Evolutionary conservation across 73 alveolate species (phyloP), one percentile per base, ranked within the genome.

Genomic region (Paramecium primaurelia): DNA sequence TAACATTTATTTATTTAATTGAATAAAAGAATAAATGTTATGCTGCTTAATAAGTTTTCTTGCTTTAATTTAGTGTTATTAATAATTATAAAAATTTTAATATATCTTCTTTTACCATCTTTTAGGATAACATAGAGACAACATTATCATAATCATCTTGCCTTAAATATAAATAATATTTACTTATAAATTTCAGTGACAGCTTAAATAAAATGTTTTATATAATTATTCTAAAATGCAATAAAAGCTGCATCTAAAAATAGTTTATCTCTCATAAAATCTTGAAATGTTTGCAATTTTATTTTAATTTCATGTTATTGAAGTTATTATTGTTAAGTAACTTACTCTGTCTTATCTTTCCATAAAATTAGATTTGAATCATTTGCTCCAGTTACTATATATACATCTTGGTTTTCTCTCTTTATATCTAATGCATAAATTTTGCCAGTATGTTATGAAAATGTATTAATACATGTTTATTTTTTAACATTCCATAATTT

Each of bases 401-500:
- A 93, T 36, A 92, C 45, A 58, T 94, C 91, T 12, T 68, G 69
- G 22, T 68, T 37, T 28, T 93, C 58, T 38, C 59, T 30, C 7
- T 71, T 64, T 16, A 42, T 40, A 64, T 97, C 99, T 37, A 98
- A 51, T 12, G 99, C 98, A 99, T 99, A 98, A 8, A 98, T 97
- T 91, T 97, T 98, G 64, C 97, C 99, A 2, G 98, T 97, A 80
- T 98, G 99, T 86, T 95, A 95, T 60, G 97, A 96, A 73, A 96
- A 92, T 20, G 99, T 95, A 86, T 95, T 93, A 16, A 98, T 93
- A 92, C 99, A 97, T 84, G 93, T 95, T 49, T 97, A 91, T 71
- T 97, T 97, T 95, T 97, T 97, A 58, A 96, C 80, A 88, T 98
- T 97, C 99, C 99, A 98, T 77, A 98, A 84, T 93, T 98, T 98